A percentile compares a stretch with the other conserved stretches of the same genome.
These are phyloP conservation scores for Fusarium algeriense DNA, from an alignment of 2,329 filamentous ascomycete genomes.

Conservation along the genomic window DNA sequence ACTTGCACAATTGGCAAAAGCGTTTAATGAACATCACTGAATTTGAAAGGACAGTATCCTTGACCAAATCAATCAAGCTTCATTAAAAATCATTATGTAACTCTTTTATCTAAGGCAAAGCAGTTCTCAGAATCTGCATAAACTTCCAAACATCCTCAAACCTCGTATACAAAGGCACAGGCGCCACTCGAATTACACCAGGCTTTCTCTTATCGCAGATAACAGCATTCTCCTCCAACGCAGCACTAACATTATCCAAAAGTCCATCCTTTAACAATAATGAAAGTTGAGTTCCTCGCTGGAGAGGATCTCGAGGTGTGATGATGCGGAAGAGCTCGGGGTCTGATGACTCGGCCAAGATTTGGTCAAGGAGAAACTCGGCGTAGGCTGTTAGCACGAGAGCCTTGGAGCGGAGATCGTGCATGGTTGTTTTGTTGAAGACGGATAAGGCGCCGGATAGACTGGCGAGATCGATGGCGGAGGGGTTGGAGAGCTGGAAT, in stretches of 20 bases:
- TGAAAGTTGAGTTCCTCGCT: conserved; percentile 84
- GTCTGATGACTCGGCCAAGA: conserved; percentile 52
- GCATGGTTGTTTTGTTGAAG: conserved; percentile 79
- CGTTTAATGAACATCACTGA: background rate
- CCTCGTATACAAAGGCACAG: conserved; percentile 85
- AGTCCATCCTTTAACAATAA: conserved; percentile 75
- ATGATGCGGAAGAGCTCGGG: conserved; percentile 68
- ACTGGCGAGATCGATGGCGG: conserved; percentile 81
- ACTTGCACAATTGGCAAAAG: background rate
- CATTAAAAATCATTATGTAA: conserved; percentile 20
- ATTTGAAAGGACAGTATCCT: fast-evolving
- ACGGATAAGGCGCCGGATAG: conserved; percentile 79
- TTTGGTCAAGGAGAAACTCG: conserved; percentile 71
- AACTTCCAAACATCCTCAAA: conserved; percentile 76
- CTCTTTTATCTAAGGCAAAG: conserved; percentile 44
- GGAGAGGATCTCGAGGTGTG: conserved; percentile 75
- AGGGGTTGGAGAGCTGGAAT: conserved; percentile 87
- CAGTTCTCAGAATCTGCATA: conserved; percentile 56
- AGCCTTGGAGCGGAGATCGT: conserved; percentile 76
- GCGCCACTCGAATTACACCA: conserved; percentile 85
- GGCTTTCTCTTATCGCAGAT: conserved; percentile 88
- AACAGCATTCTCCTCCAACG: conserved; percentile 75
- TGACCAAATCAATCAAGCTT: background rate
- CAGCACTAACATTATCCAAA: conserved; percentile 74
- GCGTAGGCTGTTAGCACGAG: conserved; percentile 81